phyloP scores from a whole-genome alignment of 1,284 basidiomycete genomes.

The Spongispora temasekensis region DNA sequence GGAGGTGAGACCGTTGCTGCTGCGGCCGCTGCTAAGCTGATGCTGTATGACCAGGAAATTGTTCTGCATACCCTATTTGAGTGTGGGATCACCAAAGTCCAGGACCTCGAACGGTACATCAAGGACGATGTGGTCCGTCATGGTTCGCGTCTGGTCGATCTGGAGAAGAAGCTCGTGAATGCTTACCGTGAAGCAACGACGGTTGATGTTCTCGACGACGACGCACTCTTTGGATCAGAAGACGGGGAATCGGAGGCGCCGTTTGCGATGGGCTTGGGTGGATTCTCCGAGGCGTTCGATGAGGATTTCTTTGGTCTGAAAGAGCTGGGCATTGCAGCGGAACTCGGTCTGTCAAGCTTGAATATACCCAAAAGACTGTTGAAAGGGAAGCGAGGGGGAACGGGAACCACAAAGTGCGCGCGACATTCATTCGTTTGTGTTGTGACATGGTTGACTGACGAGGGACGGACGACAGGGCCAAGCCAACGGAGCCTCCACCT shows the following conservation, averaged over 20 bases:
- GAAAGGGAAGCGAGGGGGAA: conserved; percentile 59
- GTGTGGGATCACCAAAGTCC: conserved; percentile 75
- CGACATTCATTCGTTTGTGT: conserved; percentile 26
- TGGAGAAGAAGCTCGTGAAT: conserved; percentile 83
- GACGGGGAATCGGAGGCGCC: conserved; percentile 78
- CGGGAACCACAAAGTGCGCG: conserved; percentile 44
- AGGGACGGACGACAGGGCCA: conserved; percentile 42
- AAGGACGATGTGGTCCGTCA: conserved; percentile 88
- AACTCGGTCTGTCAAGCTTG: conserved; percentile 80
- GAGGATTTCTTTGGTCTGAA: conserved; percentile 93
- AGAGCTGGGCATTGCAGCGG: conserved; percentile 87
- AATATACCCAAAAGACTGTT: conserved; percentile 80
- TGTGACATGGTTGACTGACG: conserved; percentile 9
- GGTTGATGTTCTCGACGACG: conserved; percentile 69
- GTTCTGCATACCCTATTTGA: conserved; percentile 89
- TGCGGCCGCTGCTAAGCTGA: no score
- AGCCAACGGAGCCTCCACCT: conserved; percentile 75
- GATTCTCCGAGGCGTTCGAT: conserved; percentile 85
- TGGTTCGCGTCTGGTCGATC: conserved; percentile 71
- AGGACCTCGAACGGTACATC: conserved; percentile 84
- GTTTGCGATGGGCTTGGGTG: conserved; percentile 72
- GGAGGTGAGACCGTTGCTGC: conserved; percentile 76
- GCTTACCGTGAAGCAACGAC: conserved; percentile 81
- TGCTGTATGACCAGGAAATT: conserved; percentile 67
- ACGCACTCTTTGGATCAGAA: conserved; percentile 76